These are phyloP conservation scores for Solanum sparsipilum DNA, from an alignment of 257 asterid species.

Conservation along the genomic window DNA sequence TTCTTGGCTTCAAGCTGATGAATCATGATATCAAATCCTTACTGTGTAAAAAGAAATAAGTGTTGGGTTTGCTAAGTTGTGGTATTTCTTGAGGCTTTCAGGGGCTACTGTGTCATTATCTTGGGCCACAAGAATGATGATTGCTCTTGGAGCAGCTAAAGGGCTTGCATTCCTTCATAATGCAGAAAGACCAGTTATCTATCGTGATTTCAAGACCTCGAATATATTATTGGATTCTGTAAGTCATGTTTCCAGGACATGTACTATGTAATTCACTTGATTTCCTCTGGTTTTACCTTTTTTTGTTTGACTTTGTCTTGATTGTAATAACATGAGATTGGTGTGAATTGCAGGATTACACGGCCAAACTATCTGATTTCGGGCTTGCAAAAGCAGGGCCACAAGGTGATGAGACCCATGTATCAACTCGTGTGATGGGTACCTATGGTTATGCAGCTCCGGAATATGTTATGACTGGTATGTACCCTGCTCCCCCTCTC, in stretches of 20 bases:
- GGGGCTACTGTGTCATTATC: constrained; percentile 77
- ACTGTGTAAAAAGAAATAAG: not conserved
- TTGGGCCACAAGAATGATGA: constrained; percentile 97
- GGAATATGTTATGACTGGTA: constrained; percentile 99
- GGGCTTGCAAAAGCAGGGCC: constrained; percentile 99
- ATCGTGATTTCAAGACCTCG: constrained; percentile 96
- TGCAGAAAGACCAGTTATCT: constrained; percentile 96
- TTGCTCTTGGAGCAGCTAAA: constrained; percentile 99
- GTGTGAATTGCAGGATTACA: constrained; percentile 62
- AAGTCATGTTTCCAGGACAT: constrained; percentile 15
- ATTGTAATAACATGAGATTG: not conserved
- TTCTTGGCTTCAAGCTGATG: not conserved
- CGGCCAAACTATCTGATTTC: constrained; percentile 94
- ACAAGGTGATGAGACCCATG: constrained; percentile 98
- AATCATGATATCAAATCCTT: not conserved
- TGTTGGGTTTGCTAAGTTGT: constrained; percentile 26
- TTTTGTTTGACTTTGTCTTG: not conserved
- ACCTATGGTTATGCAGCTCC: constrained; percentile 99
- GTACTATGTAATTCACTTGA: not conserved
- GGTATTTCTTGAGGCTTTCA: constrained; percentile 62
- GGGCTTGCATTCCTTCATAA: constrained; percentile 99
- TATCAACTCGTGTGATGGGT: constrained; percentile 98
- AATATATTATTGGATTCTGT: constrained; percentile 92
- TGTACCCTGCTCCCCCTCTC: not conserved
- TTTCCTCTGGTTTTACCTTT: not conserved